Base-by-base conservation (phyloP, 169 alveolate genomes). In the Babesia gibsoni region DNA sequence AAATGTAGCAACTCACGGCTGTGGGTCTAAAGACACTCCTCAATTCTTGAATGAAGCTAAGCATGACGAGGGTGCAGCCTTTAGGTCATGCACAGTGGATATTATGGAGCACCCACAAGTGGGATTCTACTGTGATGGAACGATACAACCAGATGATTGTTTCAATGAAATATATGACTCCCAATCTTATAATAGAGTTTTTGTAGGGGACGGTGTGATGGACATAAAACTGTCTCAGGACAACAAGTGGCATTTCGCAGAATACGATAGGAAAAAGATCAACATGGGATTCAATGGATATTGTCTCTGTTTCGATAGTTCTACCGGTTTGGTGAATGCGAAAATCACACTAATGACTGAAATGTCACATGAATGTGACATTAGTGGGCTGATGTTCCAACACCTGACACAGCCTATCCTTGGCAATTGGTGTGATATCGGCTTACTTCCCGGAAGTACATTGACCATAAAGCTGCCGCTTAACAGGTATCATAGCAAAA, bases 41-140 rank as follows among this genome's bases (percentile, higher is more conserved):
- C n/a, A n/a, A n/a, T n/a, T n/a, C n/a, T n/a, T n/a, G n/a, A n/a
- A n/a, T n/a, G n/a, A n/a, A n/a, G n/a, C n/a, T n/a, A n/a, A n/a
- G n/a, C n/a, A n/a, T n/a, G n/a, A n/a, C n/a, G n/a, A n/a, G n/a
- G n/a, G n/a, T n/a, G n/a, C n/a, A n/a, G n/a, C n/a, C n/a, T n/a
- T n/a, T n/a, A n/a, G 29, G 20, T 22, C 52, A 14, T 57, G 66
- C 32, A 23, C 45, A 18, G 41, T 52, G 37, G 83, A 72, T 41
- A 36, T 72, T 22, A 58, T 72, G 83, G 64, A 48, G 18, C 41
- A 32, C 32, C 70, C 52, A 25, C 8, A 29, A 23, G 30, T 72
- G 0, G 83, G 83, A 14, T 72, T 72, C 46, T 58, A 58, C 35
- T 72, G 83, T 43, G 46, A 48, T 32, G 83, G 81, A 14, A 27